A percentile compares a stretch with the other conserved stretches of the same genome.
Conservation (phyloP, 2,329 filamentous ascomycete species). For the Cladobotryum mycophilum region DNA sequence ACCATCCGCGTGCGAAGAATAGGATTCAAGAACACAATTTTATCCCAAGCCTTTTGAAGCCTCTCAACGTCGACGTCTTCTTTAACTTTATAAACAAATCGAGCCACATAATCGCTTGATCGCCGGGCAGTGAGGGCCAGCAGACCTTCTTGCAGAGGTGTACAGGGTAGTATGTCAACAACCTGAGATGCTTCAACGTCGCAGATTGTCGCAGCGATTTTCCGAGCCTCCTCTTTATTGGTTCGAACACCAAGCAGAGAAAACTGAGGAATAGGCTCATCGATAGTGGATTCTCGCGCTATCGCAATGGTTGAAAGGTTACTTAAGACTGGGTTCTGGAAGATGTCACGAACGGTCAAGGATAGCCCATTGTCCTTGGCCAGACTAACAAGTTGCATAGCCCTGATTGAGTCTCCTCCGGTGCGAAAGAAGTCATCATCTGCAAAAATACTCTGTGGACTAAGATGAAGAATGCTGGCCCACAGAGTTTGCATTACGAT, state of each 20-base stretch:
- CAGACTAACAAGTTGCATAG: constrained; percentile 14
- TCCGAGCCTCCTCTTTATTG: neutral
- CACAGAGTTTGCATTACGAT: constrained; percentile 29
- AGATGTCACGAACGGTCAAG: too few species aligned
- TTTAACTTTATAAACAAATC: constrained; percentile 12
- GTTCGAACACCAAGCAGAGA: too few species aligned
- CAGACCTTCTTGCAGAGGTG: constrained; percentile 33
- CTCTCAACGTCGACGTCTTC: constrained; percentile 6
- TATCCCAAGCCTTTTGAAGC: constrained; percentile 15
- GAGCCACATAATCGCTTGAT: constrained; percentile 15
- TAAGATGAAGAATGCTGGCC: constrained; percentile 4
- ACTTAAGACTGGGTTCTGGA: too few species aligned
- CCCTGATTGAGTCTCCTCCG: constrained; percentile 17
- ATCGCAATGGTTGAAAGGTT: too few species aligned
- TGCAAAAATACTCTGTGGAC: constrained; percentile 9
- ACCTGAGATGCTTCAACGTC: constrained; percentile 22
- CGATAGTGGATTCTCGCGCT: too few species aligned
- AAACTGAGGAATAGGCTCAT: too few species aligned
- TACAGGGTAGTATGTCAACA: constrained; percentile 21
- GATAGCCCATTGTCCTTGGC: too few species aligned
- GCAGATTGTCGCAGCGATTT: constrained; percentile 13
- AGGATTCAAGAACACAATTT: too few species aligned
- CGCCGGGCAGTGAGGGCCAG: constrained; percentile 22
- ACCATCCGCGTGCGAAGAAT: too few species aligned
- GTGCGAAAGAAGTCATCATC: constrained; percentile 16